Conservation (phyloP, 2,329 filamentous ascomycete species). For the Cladosporium sp. region DNA sequence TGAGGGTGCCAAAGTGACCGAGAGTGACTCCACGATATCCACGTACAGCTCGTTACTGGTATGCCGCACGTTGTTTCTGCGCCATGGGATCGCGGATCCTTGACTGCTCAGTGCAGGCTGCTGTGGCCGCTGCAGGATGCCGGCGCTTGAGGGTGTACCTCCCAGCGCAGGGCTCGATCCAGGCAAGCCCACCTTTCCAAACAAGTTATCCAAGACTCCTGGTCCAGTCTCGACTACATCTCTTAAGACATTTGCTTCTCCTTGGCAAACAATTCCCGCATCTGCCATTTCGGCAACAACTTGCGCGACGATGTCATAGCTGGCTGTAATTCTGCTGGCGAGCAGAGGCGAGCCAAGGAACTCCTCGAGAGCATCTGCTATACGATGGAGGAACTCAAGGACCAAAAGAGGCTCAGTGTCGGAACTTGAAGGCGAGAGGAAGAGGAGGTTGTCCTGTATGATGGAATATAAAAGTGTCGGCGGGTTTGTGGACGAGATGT, state of each 20-base stretch:
- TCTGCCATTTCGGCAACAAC: constrained; percentile 95
- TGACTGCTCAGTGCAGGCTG: constrained; percentile 23
- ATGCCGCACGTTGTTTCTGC: constrained; percentile 84
- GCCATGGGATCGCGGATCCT: constrained; percentile 69
- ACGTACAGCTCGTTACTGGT: constrained; percentile 97
- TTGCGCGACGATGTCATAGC: constrained; percentile 91
- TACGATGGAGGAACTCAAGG: constrained; percentile 89
- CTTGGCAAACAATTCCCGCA: constrained; percentile 80
- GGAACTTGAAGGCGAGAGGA: constrained; percentile 75
- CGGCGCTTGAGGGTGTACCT: constrained; percentile 17
- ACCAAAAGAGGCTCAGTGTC: constrained; percentile 87
- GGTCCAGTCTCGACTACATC: constrained; percentile 84
- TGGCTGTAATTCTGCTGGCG: constrained; percentile 78
- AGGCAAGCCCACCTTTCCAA: constrained; percentile 81
- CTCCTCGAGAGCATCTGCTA: constrained; percentile 89
- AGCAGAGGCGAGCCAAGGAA: constrained; percentile 86
- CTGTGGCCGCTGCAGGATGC: constrained; percentile 14
- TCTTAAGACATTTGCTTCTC: constrained; percentile 85
- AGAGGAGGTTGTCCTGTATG: constrained; percentile 78
- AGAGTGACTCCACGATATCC: constrained; percentile 85
- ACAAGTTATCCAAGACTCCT: constrained; percentile 79
- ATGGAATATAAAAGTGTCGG: constrained; percentile 86
- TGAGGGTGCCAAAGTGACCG: constrained; percentile 84
- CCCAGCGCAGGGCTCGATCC: constrained; percentile 38
- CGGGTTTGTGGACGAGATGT: constrained; percentile 75